Evolutionary conservation across 495 filamentous ascomycete species (phyloP).

Genomic region (Hyaloscypha hepaticicola): DNA sequence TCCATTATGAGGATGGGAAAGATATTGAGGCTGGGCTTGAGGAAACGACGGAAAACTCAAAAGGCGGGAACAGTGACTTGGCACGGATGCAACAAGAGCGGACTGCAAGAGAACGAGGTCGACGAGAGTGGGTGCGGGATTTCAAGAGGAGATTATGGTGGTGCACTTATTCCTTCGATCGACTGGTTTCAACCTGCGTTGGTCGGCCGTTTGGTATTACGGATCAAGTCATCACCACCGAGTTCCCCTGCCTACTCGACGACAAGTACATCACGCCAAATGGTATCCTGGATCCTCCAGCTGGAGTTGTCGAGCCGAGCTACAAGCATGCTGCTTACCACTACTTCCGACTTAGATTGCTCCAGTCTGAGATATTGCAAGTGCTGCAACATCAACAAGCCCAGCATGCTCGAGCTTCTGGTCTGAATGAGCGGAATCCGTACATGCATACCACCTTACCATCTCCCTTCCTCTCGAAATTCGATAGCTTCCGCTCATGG

Average conservation of each 20-base stretch:
- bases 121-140: slow-evolving; percentile 84
- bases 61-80: slow-evolving; percentile 32
- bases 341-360: slow-evolving; percentile 85
- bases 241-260: slow-evolving; percentile 85
- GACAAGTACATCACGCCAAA: slow-evolving; percentile 85
- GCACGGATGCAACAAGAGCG: slow-evolving; percentile 33
- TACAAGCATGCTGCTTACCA: slow-evolving; percentile 90
- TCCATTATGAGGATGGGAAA: slow-evolving; percentile 89
- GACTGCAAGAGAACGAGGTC: slow-evolving; percentile 57
- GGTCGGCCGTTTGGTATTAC: slow-evolving; percentile 91
- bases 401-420: slow-evolving; percentile 54
- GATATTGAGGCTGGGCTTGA: slow-evolving; percentile 52
- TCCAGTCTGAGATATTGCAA: slow-evolving; percentile 94
- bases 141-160: slow-evolving; percentile 89
- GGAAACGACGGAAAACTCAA: slow-evolving; percentile 14
- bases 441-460: slow-evolving; percentile 77
- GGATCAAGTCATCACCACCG: slow-evolving; percentile 90
- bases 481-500: slow-evolving; percentile 86
- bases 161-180: slow-evolving; percentile 93
- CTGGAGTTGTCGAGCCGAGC: slow-evolving; percentile 53
- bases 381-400: slow-evolving; percentile 89
- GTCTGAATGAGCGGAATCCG: slow-evolving; percentile 59
- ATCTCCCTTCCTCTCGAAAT: slow-evolving; percentile 81
- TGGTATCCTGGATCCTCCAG: slow-evolving; percentile 62
- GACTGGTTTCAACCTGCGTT: slow-evolving; percentile 88